Evolutionary conservation across 306 rosid genomes (phyloP), one percentile per base, ranked within the genome.

Genomic region (Calophaca sinica): DNA sequence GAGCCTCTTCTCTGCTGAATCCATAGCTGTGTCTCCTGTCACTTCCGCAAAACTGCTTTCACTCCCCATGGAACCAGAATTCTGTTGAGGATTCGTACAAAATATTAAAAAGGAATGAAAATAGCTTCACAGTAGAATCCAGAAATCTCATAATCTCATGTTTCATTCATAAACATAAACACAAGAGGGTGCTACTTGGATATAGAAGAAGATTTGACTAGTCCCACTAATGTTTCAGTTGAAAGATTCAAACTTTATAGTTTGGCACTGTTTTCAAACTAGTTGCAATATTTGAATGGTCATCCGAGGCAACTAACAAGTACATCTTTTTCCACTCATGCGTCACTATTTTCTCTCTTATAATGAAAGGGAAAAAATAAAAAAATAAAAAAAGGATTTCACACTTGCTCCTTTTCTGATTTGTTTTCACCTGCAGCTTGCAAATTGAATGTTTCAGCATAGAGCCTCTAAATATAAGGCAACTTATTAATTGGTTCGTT

Each of bases 1-100:
- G 68, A 90, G 96, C 57, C 96, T 81, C 79, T 86, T 90, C 82
- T 90, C 93, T 35, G 86, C 96, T 42, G 96, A 52, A 90, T 90
- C 96, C 88, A 88, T 88, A 31, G 66, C 41, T 5, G 8, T 68
- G 66, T 49, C 57, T 62, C 68, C 79, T 62, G 71, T 61, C 50
- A 50, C 69, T 68, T 72, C 73, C 2, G 41, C 67, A 26, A 66
- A 50, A 64, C 6, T 59, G 38, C 49, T 59, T 54, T 61, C 72
- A 73, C 41, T 45, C 81, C 42, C 75, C 82, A 72, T 81, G 58
- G 62, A 59, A 60, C 33, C 70, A 59, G 6, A 62, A 7, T 72
- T 76, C 54, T 60, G n/a, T 6, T 52, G 44, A 62, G 74, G 44
- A 29, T 74, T 32, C 10, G 53, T 57, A 20, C 2, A 12, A 8